Conservation (phyloP, 2,329 filamentous ascomycete genomes). For the Rosellinia necatrix region DNA sequence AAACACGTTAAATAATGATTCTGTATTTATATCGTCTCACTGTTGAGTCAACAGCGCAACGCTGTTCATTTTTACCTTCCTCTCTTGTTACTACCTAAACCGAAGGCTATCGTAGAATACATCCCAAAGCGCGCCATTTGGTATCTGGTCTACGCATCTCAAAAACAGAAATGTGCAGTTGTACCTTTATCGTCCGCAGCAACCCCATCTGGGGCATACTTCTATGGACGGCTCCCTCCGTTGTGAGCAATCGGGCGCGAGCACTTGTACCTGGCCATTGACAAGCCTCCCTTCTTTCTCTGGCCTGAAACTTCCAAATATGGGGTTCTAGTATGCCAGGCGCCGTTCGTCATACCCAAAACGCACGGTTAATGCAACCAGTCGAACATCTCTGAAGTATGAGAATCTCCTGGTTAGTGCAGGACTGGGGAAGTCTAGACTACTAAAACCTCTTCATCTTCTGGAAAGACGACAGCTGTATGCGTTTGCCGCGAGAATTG, state of each 20-base stretch:
- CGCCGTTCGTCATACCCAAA: constrained; percentile 12
- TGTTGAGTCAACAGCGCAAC: neutral
- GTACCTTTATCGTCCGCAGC: neutral
- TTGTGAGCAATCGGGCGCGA: too few species aligned
- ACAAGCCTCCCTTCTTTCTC: neutral
- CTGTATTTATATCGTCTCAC: constrained; percentile 7
- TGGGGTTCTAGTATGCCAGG: constrained; percentile 1
- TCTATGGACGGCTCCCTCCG: neutral
- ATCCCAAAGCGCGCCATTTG: constrained; percentile 1
- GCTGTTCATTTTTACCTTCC: neutral
- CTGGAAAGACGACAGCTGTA: neutral
- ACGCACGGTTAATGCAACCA: constrained; percentile 2
- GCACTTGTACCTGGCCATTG: neutral
- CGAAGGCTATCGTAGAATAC: constrained; percentile 7
- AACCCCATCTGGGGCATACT: neutral
- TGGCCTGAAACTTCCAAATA: neutral
- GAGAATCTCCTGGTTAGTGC: neutral
- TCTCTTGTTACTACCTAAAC: neutral
- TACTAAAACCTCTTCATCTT: constrained; percentile 1
- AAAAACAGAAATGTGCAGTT: constrained; percentile 11
- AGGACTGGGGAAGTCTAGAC: neutral
- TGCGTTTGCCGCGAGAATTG: constrained; percentile 1
- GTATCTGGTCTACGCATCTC: constrained; percentile 10
- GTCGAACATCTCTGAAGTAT: neutral
- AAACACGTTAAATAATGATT: too few species aligned